Evolutionary conservation across 169 alveolate genomes (phyloP).

Genomic region (Eimeria tenella): DNA sequence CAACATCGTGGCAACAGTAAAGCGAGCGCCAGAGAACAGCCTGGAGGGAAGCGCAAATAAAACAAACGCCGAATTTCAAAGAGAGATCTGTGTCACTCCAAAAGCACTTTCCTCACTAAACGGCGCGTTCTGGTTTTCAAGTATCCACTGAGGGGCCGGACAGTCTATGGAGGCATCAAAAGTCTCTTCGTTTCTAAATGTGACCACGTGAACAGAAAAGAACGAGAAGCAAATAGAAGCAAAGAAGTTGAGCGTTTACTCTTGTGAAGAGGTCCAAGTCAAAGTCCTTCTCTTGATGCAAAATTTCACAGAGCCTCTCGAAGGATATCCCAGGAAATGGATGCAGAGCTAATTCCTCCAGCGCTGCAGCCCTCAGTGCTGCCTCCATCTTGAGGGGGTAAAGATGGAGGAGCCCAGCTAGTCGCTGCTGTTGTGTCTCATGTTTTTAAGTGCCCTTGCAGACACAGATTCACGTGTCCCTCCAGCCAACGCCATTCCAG

Average conservation of each 20-base stretch:
- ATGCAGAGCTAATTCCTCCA: constrained; percentile 55
- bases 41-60: neutral
- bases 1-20: constrained; percentile 49
- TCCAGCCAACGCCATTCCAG: no score
- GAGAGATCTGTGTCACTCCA: neutral
- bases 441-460: no score
- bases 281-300: neutral
- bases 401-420: neutral
- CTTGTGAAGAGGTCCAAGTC: constrained; percentile 8
- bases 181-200: neutral
- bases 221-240: neutral
- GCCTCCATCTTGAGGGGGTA: constrained; percentile 8
- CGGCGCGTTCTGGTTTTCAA: neutral
- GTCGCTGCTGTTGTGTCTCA: no score
- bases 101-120: neutral
- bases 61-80: neutral
- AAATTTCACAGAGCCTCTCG: constrained; percentile 4
- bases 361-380: constrained; percentile 13
- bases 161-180: neutral
- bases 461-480: no score
- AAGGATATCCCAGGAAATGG: constrained; percentile 35
- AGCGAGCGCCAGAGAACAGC: constrained; percentile 70
- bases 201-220: neutral
- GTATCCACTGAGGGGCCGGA: neutral
- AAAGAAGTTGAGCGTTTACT: neutral